Percentiles rank a stretch among this genome's conserved stretches.
Conservation (phyloP, 768 basidiomycete species). For the Kondoa malvinella region DNA sequence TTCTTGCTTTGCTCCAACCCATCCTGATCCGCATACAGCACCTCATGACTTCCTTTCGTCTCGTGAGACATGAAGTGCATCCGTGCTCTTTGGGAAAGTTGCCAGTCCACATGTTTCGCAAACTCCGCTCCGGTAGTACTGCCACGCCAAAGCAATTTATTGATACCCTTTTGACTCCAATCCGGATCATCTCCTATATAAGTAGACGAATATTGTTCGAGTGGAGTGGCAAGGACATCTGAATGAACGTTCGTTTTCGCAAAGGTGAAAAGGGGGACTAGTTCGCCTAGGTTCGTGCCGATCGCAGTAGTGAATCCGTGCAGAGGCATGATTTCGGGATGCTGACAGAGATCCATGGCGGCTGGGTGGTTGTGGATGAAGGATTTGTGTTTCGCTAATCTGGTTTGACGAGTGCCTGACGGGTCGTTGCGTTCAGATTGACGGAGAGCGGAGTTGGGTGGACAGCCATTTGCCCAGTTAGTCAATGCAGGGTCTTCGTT, state of each 20-base stretch:
- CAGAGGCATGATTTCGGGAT: slow-evolving; percentile 31
- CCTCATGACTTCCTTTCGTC: slow-evolving; percentile 31
- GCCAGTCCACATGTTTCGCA: slow-evolving; percentile 37
- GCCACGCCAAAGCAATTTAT: slow-evolving; percentile 76
- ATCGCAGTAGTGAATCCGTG: slow-evolving; percentile 31
- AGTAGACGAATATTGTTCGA: slow-evolving; percentile 77
- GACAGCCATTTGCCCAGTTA: slow-evolving; percentile 28
- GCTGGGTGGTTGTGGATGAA: slow-evolving; percentile 30
- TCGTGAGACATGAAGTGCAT: slow-evolving; percentile 32
- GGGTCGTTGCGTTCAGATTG: slow-evolving; percentile 15
- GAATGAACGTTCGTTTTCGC: slow-evolving; percentile 67
- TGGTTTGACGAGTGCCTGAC: slow-evolving; percentile 10
- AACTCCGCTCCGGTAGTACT: slow-evolving; percentile 71
- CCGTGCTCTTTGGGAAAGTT: slow-evolving; percentile 36
- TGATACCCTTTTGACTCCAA: slow-evolving; percentile 76
- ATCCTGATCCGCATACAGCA: slow-evolving; percentile 31
- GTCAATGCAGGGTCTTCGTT: slow-evolving; percentile 18
- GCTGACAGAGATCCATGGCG: slow-evolving; percentile 32
- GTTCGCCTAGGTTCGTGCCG: slow-evolving; percentile 24
- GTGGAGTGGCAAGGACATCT: slow-evolving; percentile 86
- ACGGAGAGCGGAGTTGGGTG: slow-evolving; percentile 26
- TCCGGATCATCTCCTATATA: slow-evolving; percentile 72
- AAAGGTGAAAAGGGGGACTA: slow-evolving; percentile 59
- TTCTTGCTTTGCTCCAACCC: slow-evolving; percentile 17
- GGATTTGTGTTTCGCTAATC: slow-evolving; percentile 19